A percentile compares a stretch with the other conserved stretches of the same genome.
phyloP scores from a whole-genome alignment of 805 yeast species.

The Kodamaea sagamina region DNA sequence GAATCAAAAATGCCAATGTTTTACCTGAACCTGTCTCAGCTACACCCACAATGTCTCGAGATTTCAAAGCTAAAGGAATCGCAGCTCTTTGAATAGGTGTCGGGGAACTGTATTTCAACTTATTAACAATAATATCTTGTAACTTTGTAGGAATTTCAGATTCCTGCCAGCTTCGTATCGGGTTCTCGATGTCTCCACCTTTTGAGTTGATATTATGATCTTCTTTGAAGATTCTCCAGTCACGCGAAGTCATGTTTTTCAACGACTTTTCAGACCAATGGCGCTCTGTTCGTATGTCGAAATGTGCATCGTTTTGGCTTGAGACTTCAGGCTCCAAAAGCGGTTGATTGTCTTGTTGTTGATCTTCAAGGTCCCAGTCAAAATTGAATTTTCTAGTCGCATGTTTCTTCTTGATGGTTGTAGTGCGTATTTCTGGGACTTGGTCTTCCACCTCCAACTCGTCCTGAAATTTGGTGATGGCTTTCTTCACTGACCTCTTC shows the following conservation, averaged over 20 bases:
- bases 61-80: conserved; percentile 64
- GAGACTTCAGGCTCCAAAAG: conserved; percentile 43
- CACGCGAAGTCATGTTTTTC: conserved; percentile 70
- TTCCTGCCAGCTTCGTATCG: conserved; percentile 77
- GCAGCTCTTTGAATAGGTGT: conserved; percentile 92
- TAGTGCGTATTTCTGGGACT: not conserved
- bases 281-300: conserved; percentile 21
- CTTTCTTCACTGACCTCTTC: conserved; percentile 5
- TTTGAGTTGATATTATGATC: conserved; percentile 68
- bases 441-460: conserved; percentile 5
- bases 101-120: conserved; percentile 60
- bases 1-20: conserved; percentile 79
- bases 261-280: conserved; percentile 74
- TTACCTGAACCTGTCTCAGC: conserved; percentile 98
- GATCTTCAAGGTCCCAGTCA: conserved; percentile 76
- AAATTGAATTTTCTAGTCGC: conserved; percentile 50
- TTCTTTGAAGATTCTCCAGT: conserved; percentile 86
- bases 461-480: not conserved
- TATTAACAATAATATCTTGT: conserved; percentile 32
- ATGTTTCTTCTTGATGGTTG: conserved; percentile 13
- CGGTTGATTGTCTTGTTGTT: conserved; percentile 11
- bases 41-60: conserved; percentile 77
- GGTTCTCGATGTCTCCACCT: conserved; percentile 48
- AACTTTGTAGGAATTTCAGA: conserved; percentile 44
- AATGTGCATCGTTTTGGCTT: conserved; percentile 4